phyloP scores from a whole-genome alignment of 2,329 filamentous ascomycete species.

The Neophaeococcomyces mojaviensis region DNA sequence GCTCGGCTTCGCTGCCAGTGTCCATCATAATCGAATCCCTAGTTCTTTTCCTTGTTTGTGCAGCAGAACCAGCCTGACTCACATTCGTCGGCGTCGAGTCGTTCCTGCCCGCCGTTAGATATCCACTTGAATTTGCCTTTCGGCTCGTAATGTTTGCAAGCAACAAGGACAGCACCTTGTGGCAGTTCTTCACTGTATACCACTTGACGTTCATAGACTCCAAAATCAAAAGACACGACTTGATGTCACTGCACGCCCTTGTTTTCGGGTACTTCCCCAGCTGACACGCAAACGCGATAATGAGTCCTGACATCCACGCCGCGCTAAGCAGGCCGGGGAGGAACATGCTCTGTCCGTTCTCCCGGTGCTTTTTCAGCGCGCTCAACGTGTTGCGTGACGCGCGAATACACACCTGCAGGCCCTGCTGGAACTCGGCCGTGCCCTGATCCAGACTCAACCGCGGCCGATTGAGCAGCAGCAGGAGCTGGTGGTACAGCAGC shows the following conservation, averaged over 20 bases:
- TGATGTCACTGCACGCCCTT: constrained; percentile 32
- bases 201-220: constrained; percentile 31
- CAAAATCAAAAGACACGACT: constrained; percentile 28
- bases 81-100: constrained; percentile 18
- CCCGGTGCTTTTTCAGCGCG: constrained; percentile 28
- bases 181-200: constrained; percentile 35
- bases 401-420: constrained; percentile 34
- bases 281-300: constrained; percentile 36
- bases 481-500: constrained; percentile 35
- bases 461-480: constrained; percentile 34
- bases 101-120: constrained; percentile 10
- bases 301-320: constrained; percentile 35
- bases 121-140: constrained; percentile 19
- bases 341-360: constrained; percentile 30
- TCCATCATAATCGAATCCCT: constrained; percentile 13
- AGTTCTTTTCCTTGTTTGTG: constrained; percentile 12
- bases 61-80: constrained; percentile 26
- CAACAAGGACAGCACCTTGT: constrained; percentile 29
- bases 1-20: constrained; percentile 9
- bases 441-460: constrained; percentile 32
- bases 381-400: constrained; percentile 33
- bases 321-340: constrained; percentile 35
- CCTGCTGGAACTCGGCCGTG: constrained; percentile 34
- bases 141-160: constrained; percentile 27
- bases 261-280: constrained; percentile 31